Evolutionary conservation across 2,329 filamentous ascomycete genomes (phyloP).

Genomic region (Acrodontium crateriforme): DNA sequence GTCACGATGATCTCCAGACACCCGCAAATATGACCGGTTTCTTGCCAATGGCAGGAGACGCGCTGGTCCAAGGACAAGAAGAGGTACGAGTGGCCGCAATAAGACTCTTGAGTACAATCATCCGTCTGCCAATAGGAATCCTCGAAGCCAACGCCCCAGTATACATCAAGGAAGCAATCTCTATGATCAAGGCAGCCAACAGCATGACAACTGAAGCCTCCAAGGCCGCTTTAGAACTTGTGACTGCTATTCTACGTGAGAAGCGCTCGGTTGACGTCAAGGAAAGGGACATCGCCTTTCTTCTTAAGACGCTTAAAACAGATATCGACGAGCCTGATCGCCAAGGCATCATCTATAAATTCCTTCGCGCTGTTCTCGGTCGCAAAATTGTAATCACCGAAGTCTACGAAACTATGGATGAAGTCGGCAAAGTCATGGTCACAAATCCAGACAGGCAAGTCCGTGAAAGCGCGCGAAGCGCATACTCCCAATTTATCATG

Average conservation of each 20-base stretch:
- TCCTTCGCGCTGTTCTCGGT: slow-evolving; percentile 74
- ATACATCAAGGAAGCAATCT: slow-evolving; percentile 73
- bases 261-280: slow-evolving; percentile 61
- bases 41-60: slow-evolving; percentile 76
- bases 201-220: slow-evolving; percentile 72
- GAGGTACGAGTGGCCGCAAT: slow-evolving; percentile 85
- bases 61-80: slow-evolving; percentile 70
- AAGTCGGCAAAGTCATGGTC: slow-evolving; percentile 84
- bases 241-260: slow-evolving; percentile 74
- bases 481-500: slow-evolving; percentile 86
- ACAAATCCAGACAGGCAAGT: slow-evolving; percentile 86
- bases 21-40: slow-evolving; percentile 71
- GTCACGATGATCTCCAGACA: slow-evolving; percentile 69
- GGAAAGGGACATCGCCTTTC: slow-evolving; percentile 66
- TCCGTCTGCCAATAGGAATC: slow-evolving; percentile 64
- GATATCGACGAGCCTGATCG: slow-evolving; percentile 88
- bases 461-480: slow-evolving; percentile 72
- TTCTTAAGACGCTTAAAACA: slow-evolving; percentile 68
- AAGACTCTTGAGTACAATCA: slow-evolving; percentile 69
- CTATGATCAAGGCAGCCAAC: slow-evolving; percentile 60
- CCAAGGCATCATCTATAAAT: slow-evolving; percentile 88
- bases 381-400: slow-evolving; percentile 73
- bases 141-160: slow-evolving; percentile 60
- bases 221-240: slow-evolving; percentile 77
- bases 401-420: slow-evolving; percentile 84